Evolutionary conservation across 1,284 basidiomycete genomes (phyloP).

Genomic region (Ustanciosporium gigantosporum): DNA sequence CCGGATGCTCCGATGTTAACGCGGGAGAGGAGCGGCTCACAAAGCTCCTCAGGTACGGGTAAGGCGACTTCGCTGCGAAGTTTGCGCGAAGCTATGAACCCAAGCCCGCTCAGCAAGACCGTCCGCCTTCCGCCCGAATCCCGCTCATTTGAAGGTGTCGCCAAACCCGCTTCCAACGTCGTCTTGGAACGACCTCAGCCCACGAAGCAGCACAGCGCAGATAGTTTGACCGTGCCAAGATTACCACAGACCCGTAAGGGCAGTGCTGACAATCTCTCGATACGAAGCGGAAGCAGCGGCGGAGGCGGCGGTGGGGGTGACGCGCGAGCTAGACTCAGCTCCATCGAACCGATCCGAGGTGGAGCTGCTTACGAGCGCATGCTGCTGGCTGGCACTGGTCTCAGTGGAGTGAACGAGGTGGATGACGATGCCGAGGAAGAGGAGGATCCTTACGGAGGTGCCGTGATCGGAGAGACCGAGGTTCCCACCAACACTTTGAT

Average conservation of each 20-base stretch:
- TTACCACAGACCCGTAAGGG: constrained; percentile 13
- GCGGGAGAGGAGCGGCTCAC: constrained; percentile 2
- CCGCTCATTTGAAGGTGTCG: constrained; percentile 8
- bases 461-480: constrained; percentile 23
- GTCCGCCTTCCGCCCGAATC: constrained; percentile 14
- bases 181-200: not conserved
- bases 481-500: constrained; percentile 5
- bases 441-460: constrained; percentile 41
- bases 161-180: constrained; percentile 4
- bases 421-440: constrained; percentile 48
- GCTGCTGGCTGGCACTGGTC: constrained; percentile 49
- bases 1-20: no score
- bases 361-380: constrained; percentile 54
- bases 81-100: constrained; percentile 3
- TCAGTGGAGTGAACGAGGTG: constrained; percentile 40
- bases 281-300: constrained; percentile 12
- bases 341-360: constrained; percentile 50
- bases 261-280: constrained; percentile 18
- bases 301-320: constrained; percentile 28
- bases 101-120: constrained; percentile 15
- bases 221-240: constrained; percentile 10
- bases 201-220: not conserved
- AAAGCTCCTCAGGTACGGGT: constrained; percentile 1
- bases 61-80: not conserved
- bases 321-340: constrained; percentile 49